Conservation (phyloP, 805 yeast genomes). For the Kuraishia floccosa region DNA sequence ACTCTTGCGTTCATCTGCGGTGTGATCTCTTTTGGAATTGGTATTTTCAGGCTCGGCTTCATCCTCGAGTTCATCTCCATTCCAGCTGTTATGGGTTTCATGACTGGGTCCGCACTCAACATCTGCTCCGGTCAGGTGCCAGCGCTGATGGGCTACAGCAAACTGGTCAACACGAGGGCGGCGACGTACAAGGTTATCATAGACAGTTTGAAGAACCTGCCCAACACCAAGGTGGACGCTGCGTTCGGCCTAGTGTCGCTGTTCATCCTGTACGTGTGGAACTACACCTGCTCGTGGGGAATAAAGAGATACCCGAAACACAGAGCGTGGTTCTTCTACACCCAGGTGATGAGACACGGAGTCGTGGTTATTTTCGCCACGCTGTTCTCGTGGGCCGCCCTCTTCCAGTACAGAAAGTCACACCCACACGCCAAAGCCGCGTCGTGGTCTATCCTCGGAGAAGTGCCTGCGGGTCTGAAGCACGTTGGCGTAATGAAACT, state of each 20-base stretch:
- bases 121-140: conserved; percentile 84
- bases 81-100: conserved; percentile 90
- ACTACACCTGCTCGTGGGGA: conserved; percentile 46
- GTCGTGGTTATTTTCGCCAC: conserved; percentile 75
- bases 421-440: conserved; percentile 17
- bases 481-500: conserved; percentile 65
- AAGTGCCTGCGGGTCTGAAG: conserved; percentile 72
- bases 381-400: conserved; percentile 68
- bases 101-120: conserved; percentile 87
- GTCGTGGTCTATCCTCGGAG: conserved; percentile 55
- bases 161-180: conserved; percentile 56
- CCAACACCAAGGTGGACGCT: conserved; percentile 63
- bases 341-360: conserved; percentile 71
- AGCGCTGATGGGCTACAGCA: conserved; percentile 65
- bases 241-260: conserved; percentile 80
- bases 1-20: conserved; percentile 76
- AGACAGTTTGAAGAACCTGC: conserved; percentile 60
- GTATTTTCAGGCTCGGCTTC: conserved; percentile 77
- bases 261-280: conserved; percentile 63
- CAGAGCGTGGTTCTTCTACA: conserved; percentile 51
- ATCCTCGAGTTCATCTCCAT: conserved; percentile 79
- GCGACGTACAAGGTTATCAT: conserved; percentile 64
- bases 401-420: conserved; percentile 28
- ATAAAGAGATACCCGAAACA: conserved; percentile 54
- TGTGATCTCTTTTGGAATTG: conserved; percentile 72